Evolutionary conservation across 2,329 filamentous ascomycete genomes (phyloP).

Genomic region (Aspergillus persii): DNA sequence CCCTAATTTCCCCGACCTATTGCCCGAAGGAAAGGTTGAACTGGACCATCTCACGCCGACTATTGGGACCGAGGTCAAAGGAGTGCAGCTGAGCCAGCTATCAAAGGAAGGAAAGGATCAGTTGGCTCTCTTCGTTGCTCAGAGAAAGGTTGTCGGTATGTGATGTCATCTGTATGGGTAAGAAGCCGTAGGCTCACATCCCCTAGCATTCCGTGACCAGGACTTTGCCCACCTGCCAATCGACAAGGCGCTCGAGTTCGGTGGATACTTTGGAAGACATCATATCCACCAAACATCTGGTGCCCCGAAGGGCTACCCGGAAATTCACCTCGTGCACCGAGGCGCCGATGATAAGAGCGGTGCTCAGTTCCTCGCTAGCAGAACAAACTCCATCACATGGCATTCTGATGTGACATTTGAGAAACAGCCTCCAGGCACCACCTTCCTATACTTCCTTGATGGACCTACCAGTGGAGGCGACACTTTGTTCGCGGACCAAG

Average conservation of each 20-base stretch:
- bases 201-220: slow-evolving; percentile 66
- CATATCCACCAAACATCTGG: slow-evolving; percentile 81
- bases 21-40: slow-evolving; percentile 47
- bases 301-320: slow-evolving; percentile 68
- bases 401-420: slow-evolving; percentile 89
- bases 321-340: slow-evolving; percentile 76
- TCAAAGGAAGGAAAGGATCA: slow-evolving; percentile 70
- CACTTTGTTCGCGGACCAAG: slow-evolving; percentile 77
- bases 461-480: slow-evolving; percentile 77
- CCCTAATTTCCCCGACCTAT: slow-evolving; percentile 64
- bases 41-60: slow-evolving; percentile 66
- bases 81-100: slow-evolving; percentile 69
- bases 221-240: slow-evolving; percentile 71
- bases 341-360: slow-evolving; percentile 62
- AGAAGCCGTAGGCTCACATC: not conserved
- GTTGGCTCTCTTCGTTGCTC: slow-evolving; percentile 55
- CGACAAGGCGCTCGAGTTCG: slow-evolving; percentile 65
- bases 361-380: slow-evolving; percentile 62
- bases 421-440: slow-evolving; percentile 82
- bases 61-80: slow-evolving; percentile 70
- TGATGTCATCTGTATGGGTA: not conserved
- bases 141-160: slow-evolving; percentile 65
- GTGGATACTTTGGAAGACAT: slow-evolving; percentile 73
- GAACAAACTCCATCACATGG: slow-evolving; percentile 82
- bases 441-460: slow-evolving; percentile 86